Evolutionary conservation across 495 filamentous ascomycete genomes (phyloP).

Genomic region (Hypoxylon cercidicola): DNA sequence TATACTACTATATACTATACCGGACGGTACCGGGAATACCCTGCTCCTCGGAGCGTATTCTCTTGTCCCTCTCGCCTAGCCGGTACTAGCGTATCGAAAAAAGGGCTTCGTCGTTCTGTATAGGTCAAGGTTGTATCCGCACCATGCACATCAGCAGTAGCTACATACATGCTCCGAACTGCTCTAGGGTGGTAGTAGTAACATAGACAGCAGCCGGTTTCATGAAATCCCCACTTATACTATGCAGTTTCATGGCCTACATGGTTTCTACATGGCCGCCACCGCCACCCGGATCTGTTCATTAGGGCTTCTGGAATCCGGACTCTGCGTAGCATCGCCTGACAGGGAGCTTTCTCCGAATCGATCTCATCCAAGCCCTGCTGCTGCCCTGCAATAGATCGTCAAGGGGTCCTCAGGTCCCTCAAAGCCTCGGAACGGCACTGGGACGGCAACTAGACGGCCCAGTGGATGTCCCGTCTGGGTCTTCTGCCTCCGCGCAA

Average conservation of each 20-base stretch:
- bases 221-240: slow-evolving; percentile 40
- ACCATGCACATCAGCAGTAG: slow-evolving; percentile 45
- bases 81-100: slow-evolving; percentile 30
- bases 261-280: slow-evolving; percentile 36
- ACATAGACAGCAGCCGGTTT: slow-evolving; percentile 39
- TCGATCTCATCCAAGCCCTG: slow-evolving; percentile 44
- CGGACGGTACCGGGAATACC: slow-evolving; percentile 25
- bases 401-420: slow-evolving; percentile 30
- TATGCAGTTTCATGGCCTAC: slow-evolving; percentile 41
- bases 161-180: slow-evolving; percentile 30
- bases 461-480: slow-evolving; percentile 20
- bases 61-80: slow-evolving; percentile 29
- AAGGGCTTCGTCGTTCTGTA: slow-evolving; percentile 36
- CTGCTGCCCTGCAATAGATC: slow-evolving; percentile 37
- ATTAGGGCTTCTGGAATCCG: slow-evolving; percentile 44
- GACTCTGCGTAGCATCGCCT: slow-evolving; percentile 37
- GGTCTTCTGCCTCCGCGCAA: slow-evolving; percentile 30
- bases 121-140: slow-evolving; percentile 41
- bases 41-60: slow-evolving; percentile 19
- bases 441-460: slow-evolving; percentile 31
- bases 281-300: slow-evolving; percentile 48
- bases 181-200: slow-evolving; percentile 34
- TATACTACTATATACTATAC: slow-evolving; percentile 9
- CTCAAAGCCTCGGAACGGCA: slow-evolving; percentile 40
- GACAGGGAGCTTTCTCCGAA: slow-evolving; percentile 44